A percentile compares a stretch with the other conserved stretches of the same genome.
These are phyloP conservation scores for Sechiopsis laciniata DNA, from an alignment of 306 rosid genomes.

Conservation along the genomic window DNA sequence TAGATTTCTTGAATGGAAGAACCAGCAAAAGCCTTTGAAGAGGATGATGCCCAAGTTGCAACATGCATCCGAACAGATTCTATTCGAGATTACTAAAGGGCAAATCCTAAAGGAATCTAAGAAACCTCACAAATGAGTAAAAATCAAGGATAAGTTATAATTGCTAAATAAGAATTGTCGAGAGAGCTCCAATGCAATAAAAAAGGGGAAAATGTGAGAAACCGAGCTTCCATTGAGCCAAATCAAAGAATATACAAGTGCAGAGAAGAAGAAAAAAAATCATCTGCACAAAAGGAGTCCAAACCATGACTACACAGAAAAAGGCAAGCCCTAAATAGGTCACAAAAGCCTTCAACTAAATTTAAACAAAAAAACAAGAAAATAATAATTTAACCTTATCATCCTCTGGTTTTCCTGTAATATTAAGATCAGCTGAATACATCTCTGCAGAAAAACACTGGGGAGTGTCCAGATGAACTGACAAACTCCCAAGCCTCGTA, in stretches of 20 bases:
- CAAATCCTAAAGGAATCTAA: neutral
- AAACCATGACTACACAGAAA: neutral
- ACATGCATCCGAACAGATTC: no score
- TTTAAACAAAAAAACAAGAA: conserved; percentile 13
- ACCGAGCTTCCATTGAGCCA: neutral
- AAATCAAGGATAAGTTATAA: neutral
- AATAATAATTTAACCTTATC: conserved; percentile 60
- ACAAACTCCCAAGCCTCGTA: conserved; percentile 91
- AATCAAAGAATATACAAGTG: neutral
- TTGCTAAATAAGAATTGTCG: neutral
- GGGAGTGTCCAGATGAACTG: conserved; percentile 90
- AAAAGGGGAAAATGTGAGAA: neutral
- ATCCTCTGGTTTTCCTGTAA: conserved; percentile 91
- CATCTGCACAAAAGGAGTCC: neutral
- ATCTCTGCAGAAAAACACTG: conserved; percentile 97
- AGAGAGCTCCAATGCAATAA: neutral
- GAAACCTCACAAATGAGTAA: neutral
- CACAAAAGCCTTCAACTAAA: neutral
- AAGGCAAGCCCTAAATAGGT: neutral
- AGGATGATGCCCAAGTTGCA: no score
- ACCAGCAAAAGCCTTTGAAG: no score
- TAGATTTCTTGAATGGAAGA: no score
- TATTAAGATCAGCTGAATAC: conserved; percentile 89
- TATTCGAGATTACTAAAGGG: neutral
- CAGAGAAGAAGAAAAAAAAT: neutral